Percentiles rank a stretch among this genome's conserved stretches.
Evolutionary conservation across 1,139 yeast genomes (phyloP).

Genomic region (Zygosaccharomyces pseudobailii): DNA sequence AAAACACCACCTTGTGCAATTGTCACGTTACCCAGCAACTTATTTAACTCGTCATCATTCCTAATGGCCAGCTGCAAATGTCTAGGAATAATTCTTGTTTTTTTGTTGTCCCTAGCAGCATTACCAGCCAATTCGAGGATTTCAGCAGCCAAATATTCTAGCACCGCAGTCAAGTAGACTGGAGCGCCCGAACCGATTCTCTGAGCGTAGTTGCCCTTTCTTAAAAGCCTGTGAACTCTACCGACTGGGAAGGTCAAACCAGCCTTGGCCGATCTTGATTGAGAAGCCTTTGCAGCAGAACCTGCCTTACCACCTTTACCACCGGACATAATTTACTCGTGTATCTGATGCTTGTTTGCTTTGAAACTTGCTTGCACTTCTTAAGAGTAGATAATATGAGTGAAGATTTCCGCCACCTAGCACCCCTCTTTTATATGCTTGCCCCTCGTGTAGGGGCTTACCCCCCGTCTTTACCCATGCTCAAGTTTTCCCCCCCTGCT

Average conservation of each 20-base stretch:
- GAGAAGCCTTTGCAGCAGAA: conserved; percentile 86
- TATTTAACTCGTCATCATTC: conserved; percentile 96
- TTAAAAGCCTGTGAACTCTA: conserved; percentile 94
- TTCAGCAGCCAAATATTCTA: conserved; percentile 96
- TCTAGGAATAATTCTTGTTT: conserved; percentile 98
- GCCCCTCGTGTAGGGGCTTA: neutral
- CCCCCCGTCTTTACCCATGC: conserved; percentile 9
- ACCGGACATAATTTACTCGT: conserved; percentile 66
- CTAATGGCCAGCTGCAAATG: conserved; percentile 97
- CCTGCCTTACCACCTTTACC: conserved; percentile 99
- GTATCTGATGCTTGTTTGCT: conserved; percentile 23
- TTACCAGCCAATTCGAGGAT: conserved; percentile 97
- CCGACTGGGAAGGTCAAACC: conserved; percentile 99
- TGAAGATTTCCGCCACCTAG: neutral
- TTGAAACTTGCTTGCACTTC: conserved; percentile 10
- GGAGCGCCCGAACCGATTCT: conserved; percentile 99
- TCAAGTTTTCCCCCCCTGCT: conserved; percentile 20
- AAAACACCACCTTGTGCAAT: conserved; percentile 98
- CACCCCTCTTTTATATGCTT: neutral
- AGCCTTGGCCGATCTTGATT: conserved; percentile 97
- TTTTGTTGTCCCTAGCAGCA: conserved; percentile 98
- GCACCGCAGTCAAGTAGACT: conserved; percentile 91
- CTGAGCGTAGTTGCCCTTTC: conserved; percentile 98
- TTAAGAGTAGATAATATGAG: neutral
- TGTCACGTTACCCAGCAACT: conserved; percentile 86